phyloP scores from a whole-genome alignment of 371 early-diverging fungal species.

The Chytridium lagenaria region DNA sequence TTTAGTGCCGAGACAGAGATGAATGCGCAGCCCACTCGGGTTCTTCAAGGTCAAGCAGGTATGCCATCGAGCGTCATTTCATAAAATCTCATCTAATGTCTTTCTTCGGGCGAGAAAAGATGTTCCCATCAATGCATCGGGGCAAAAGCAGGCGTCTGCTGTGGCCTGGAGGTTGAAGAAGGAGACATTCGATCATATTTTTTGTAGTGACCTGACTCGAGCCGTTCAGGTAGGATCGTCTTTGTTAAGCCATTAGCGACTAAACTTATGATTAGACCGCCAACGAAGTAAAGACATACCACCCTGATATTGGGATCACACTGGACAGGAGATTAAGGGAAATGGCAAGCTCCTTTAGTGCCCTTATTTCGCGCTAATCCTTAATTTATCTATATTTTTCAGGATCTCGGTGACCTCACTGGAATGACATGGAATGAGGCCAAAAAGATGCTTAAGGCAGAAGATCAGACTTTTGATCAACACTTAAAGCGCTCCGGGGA shows the following conservation, averaged over 20 bases:
- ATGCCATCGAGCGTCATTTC: too few species aligned
- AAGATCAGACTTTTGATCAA: constrained; percentile 47
- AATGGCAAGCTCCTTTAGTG: constrained; percentile 35
- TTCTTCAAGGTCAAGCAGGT: constrained; percentile 53
- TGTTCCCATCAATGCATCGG: constrained; percentile 40
- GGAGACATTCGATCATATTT: constrained; percentile 47
- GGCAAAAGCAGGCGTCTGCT: constrained; percentile 45
- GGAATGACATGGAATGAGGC: constrained; percentile 50
- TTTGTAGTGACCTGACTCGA: constrained; percentile 50
- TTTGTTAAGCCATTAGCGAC: neutral
- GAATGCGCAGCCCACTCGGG: constrained; percentile 41
- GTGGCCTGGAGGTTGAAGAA: constrained; percentile 51
- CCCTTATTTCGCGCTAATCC: neutral
- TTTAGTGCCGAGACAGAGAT: constrained; percentile 51
- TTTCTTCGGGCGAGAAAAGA: too few species aligned
- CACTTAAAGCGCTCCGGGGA: constrained; percentile 48
- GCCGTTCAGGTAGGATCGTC: constrained; percentile 41
- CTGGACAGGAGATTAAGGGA: constrained; percentile 50
- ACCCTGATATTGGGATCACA: constrained; percentile 35
- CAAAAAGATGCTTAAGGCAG: constrained; percentile 45
- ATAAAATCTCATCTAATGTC: too few species aligned
- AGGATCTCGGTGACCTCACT: constrained; percentile 55
- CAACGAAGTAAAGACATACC: constrained; percentile 46
- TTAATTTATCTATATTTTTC: neutral
- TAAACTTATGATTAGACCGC: constrained; percentile 35